Percentiles rank a stretch among this genome's conserved stretches.
Evolutionary conservation across 2,329 filamentous ascomycete genomes (phyloP).

Genomic region (Chaetomiaceae sp.): DNA sequence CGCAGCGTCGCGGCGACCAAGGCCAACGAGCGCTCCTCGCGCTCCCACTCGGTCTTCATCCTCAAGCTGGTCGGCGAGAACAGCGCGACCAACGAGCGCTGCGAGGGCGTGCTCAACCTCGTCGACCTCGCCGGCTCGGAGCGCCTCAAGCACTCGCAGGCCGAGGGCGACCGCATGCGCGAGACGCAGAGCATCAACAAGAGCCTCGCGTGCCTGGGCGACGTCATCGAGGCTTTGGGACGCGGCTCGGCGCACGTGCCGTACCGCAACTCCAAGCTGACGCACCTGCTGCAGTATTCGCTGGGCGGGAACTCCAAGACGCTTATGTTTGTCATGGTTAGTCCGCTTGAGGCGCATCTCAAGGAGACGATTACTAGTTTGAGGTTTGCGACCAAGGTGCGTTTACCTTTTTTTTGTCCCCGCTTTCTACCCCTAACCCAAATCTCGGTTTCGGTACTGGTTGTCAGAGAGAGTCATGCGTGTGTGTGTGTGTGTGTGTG

Average conservation of each 20-base stretch:
- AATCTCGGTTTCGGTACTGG: no score
- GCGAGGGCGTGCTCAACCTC: constrained; percentile 89
- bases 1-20: constrained; percentile 94
- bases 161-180: constrained; percentile 78
- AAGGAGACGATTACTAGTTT: constrained; percentile 92
- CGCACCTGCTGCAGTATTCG: constrained; percentile 90
- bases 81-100: constrained; percentile 69
- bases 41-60: constrained; percentile 95
- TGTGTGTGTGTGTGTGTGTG: no score
- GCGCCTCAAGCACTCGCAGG: constrained; percentile 78
- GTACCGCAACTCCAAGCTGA: constrained; percentile 95
- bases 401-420: constrained; percentile 22
- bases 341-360: constrained; percentile 82
- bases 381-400: constrained; percentile 90
- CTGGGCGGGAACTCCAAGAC: constrained; percentile 95
- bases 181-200: constrained; percentile 99
- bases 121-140: constrained; percentile 95
- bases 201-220: constrained; percentile 83
- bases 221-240: constrained; percentile 92
- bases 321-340: constrained; percentile 99
- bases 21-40: constrained; percentile 88
- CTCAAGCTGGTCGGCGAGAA: constrained; percentile 73
- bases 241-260: constrained; percentile 79
- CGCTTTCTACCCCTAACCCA: no score
- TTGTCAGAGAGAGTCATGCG: no score